These are phyloP conservation scores for Kodamaea neixiangensis DNA, from an alignment of 805 yeast species.

Conservation along the genomic window DNA sequence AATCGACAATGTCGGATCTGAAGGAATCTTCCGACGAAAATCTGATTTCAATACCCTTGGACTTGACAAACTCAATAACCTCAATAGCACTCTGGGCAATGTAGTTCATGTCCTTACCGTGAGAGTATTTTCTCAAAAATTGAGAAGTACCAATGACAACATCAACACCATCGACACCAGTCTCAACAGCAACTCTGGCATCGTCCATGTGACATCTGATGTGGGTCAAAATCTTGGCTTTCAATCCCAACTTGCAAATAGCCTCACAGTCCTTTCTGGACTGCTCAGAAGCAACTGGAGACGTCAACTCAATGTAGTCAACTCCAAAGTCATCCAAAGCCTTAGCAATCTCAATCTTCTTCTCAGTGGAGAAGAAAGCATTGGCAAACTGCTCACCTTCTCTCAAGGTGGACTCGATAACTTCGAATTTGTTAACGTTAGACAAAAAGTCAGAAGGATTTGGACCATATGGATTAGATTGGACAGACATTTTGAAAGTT, in stretches of 20 bases:
- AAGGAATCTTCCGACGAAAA: slow-evolving; percentile 97
- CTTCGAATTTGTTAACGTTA: slow-evolving; percentile 83
- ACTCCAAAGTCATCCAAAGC: slow-evolving; percentile 98
- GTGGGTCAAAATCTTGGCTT: slow-evolving; percentile 93
- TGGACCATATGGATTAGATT: slow-evolving; percentile 86
- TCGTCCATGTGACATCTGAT: slow-evolving; percentile 99
- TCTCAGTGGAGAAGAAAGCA: slow-evolving; percentile 91
- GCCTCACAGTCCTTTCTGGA: slow-evolving; percentile 94
- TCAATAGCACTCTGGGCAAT: slow-evolving; percentile 95
- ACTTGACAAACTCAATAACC: slow-evolving; percentile 95
- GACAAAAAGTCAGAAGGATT: slow-evolving; percentile 91
- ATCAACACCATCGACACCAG: slow-evolving; percentile 99
- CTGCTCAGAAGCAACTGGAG: slow-evolving; percentile 98
- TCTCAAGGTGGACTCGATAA: slow-evolving; percentile 93
- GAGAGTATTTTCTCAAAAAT: slow-evolving; percentile 90
- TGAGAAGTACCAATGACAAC: slow-evolving; percentile 97
- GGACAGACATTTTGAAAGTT: slow-evolving; percentile 11
- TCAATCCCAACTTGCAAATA: slow-evolving; percentile 93
- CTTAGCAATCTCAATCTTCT: slow-evolving; percentile 94
- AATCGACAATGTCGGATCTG: slow-evolving; percentile 93
- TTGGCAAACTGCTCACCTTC: slow-evolving; percentile 99
- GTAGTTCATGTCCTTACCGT: slow-evolving; percentile 98
- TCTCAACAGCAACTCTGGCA: slow-evolving; percentile 94
- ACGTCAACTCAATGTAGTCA: slow-evolving; percentile 94
- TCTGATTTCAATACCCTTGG: slow-evolving; percentile 95